These are phyloP conservation scores for Gossypium raimondii DNA, from an alignment of 345 rosid genomes.

Conservation along the genomic window DNA sequence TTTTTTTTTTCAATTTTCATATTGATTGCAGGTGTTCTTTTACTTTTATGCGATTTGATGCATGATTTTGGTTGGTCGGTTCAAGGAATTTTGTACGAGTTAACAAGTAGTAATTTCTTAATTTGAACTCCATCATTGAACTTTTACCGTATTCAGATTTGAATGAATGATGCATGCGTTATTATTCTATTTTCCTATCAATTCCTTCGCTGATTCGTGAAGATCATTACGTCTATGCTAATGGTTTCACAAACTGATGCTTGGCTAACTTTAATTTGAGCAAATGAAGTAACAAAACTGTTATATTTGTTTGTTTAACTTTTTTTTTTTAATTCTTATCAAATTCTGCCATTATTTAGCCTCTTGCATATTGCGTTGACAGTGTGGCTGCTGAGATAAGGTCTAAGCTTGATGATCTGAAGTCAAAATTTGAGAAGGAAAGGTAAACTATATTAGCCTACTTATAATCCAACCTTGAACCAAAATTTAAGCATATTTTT, in stretches of 20 bases:
- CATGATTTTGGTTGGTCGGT: background rate
- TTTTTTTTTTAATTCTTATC: background rate
- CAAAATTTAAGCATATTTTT: background rate
- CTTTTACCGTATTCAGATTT: background rate
- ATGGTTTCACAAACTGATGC: background rate
- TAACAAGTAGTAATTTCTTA: background rate
- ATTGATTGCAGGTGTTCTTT: background rate
- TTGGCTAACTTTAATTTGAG: background rate
- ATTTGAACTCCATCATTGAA: background rate
- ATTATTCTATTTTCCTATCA: background rate
- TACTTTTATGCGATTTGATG: background rate
- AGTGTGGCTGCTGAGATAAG: constrained; percentile 70
- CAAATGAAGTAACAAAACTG: background rate
- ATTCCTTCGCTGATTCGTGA: background rate
- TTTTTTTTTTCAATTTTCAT: background rate
- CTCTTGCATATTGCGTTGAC: constrained; percentile 21
- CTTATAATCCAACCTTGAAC: background rate
- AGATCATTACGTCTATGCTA: background rate
- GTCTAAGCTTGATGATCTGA: constrained; percentile 66
- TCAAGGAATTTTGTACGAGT: background rate
- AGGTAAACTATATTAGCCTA: constrained; percentile 38
- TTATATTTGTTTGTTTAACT: background rate
- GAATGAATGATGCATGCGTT: background rate
- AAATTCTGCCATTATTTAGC: background rate
- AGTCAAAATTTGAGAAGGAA: constrained; percentile 67